These are phyloP conservation scores for Avicennia marina DNA, from an alignment of 257 asterid genomes.

Conservation along the genomic window DNA sequence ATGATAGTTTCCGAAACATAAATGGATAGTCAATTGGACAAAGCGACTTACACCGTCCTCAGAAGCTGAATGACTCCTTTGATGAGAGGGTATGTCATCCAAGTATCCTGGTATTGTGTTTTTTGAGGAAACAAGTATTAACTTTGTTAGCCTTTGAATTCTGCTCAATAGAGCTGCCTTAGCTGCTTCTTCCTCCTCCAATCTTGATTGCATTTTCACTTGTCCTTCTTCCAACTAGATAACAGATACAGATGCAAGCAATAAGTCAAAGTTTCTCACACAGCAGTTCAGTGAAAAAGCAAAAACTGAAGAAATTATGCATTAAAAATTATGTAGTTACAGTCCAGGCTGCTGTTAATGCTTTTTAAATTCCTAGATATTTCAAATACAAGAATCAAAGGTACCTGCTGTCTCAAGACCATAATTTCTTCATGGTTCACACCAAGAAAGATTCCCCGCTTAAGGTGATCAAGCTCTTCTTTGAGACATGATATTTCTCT, in stretches of 20 bases:
- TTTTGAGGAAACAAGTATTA: conserved; percentile 95
- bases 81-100: conserved; percentile 54
- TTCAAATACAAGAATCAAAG: neutral
- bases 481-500: conserved; percentile 83
- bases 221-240: conserved; percentile 96
- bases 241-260: conserved; percentile 9
- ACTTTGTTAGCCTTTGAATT: conserved; percentile 93
- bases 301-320: too few species aligned
- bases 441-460: conserved; percentile 69
- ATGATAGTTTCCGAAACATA: too few species aligned
- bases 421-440: conserved; percentile 81
- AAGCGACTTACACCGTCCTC: conserved; percentile 69
- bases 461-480: conserved; percentile 85
- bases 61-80: conserved; percentile 53
- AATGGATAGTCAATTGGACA: too few species aligned
- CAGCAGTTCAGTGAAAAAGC: too few species aligned
- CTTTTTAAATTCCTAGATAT: neutral
- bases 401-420: conserved; percentile 80
- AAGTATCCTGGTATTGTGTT: conserved; percentile 59
- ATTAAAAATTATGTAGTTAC: too few species aligned
- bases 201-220: conserved; percentile 94
- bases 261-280: conserved; percentile 6
- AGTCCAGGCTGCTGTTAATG: too few species aligned
- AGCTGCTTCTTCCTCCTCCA: conserved; percentile 99
- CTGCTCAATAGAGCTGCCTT: conserved; percentile 98